Base-by-base conservation (phyloP, 73 alveolate genomes). In the Paramecium sonneborni region DNA sequence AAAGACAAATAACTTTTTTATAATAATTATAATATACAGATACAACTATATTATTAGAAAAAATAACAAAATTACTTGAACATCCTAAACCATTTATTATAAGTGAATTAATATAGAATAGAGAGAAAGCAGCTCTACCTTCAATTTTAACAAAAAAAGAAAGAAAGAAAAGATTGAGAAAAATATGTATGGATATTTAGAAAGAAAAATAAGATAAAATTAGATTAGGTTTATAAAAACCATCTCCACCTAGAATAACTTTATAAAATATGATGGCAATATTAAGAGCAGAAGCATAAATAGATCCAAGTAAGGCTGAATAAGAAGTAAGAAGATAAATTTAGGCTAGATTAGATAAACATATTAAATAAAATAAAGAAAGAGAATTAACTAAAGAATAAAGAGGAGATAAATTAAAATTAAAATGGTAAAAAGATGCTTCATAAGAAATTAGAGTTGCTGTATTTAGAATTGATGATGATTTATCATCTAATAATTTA, bases 191-290 rank as follows among this genome's bases (percentile, higher is more conserved):
- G 32, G 97, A 94, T 56, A 95, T 85, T 37, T 95, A 93, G 52
- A 96, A 95, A 46, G 98, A 97, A 52, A 96, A 93, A 86, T 85
- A 95, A 72, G 99, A 97, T 92, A 94, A 95, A 93, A 89, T 96
- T 6, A 96, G 93, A 67, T 88, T 97, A 37, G 99, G 99, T 12
- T 90, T 97, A 21, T 74, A 92, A 57, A 94, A 93, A n/a, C 96
- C 99, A n/a, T 97, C 98, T 10, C 95, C 94, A 1, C 98, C 98
- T 8, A 97, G 95, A 91, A 95, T 96, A 10, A 97, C 93, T 82
- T 69, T 96, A 87, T 74, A 94, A 68, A 95, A 95, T 85, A 92
- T 92, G 91, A 95, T 97, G 98, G 94, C 93, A 82, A 92, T 96
- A 6, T 57, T 97, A 82, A 94, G 97, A 48, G 95, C 95, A 58